Percentiles rank a stretch among this genome's conserved stretches.
Conservation (phyloP, 164 flowering plant genomes). For the Vitis vinifera region ASM3070453v1 NC_081819.1:17769501-17770000, state of each 20-base stretch:
- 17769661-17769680: background rate
- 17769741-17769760: no score
- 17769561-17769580: no score
- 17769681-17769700: background rate
- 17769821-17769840: background rate
- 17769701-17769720: background rate
- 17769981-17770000: constrained; percentile 83
- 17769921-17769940: constrained; percentile 91
- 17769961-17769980: constrained; percentile 69
- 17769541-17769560: no score
- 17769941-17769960: constrained; percentile 82
- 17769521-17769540: no score
- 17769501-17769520: no score
- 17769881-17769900: background rate
- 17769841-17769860: background rate
- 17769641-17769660: background rate
- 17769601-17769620: background rate
- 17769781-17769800: no score
- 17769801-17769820: no score
- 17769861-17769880: background rate
- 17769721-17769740: no score
- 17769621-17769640: background rate
- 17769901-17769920: constrained; percentile 6
- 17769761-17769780: no score
- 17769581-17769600: no score